phyloP scores from a whole-genome alignment of 2,329 filamentous ascomycete genomes.

The Monilinia fructigena region DNA sequence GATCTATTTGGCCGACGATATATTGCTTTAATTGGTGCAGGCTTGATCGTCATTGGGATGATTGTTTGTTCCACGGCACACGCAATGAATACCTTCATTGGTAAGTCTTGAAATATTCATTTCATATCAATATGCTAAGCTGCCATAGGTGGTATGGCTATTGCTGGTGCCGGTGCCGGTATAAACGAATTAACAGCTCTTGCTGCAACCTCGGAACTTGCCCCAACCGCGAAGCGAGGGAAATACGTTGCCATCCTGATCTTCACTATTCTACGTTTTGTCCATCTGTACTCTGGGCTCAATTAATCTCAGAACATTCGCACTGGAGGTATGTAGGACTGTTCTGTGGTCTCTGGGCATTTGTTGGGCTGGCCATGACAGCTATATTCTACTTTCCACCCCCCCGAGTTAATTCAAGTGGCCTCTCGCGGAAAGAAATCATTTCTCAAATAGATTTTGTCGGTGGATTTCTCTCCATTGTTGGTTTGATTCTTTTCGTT shows the following conservation, averaged over 20 bases:
- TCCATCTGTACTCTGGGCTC: conserved; percentile 59
- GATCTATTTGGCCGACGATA: conserved; percentile 62
- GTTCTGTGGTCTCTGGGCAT: conserved; percentile 52
- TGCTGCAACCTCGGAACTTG: conserved; percentile 66
- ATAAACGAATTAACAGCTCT: conserved; percentile 65
- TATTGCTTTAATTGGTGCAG: conserved; percentile 55
- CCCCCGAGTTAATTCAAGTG: conserved; percentile 45
- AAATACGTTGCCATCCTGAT: conserved; percentile 60
- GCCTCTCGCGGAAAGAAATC: conserved; percentile 43
- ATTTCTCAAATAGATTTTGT: conserved; percentile 50
- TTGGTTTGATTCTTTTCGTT: conserved; percentile 52
- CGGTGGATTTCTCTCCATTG: conserved; percentile 51
- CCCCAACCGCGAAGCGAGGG: conserved; percentile 61
- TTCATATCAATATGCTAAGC: conserved; percentile 3
- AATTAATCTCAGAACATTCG: conserved; percentile 50
- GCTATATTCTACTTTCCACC: conserved; percentile 55
- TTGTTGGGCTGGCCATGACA: conserved; percentile 51
- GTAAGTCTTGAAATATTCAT: conserved; percentile 40
- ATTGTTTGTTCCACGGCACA: conserved; percentile 58
- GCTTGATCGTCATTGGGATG: conserved; percentile 57
- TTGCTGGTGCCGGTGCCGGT: conserved; percentile 64
- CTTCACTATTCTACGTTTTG: conserved; percentile 60
- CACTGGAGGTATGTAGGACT: conserved; percentile 56
- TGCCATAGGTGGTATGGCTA: conserved; percentile 46
- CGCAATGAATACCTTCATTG: conserved; percentile 61